A percentile compares a stretch with the other conserved stretches of the same genome.
Conservation (phyloP, 176 grass and related monocot species). For the Oryza australiensis region DNA sequence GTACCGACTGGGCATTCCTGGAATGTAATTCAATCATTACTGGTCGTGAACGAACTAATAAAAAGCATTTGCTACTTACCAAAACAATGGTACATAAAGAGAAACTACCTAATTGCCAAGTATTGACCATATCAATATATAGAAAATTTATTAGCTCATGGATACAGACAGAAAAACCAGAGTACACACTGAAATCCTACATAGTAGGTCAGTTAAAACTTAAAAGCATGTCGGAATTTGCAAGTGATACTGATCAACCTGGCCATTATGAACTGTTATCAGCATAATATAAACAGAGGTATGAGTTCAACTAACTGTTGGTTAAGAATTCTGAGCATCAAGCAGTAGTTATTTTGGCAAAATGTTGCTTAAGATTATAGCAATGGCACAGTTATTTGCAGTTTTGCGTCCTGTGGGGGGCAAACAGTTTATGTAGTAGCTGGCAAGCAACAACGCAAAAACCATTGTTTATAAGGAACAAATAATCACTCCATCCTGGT, state of each 20-base stretch:
- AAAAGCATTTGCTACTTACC: not conserved
- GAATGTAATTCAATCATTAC: slow-evolving; percentile 38
- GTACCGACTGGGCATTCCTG: slow-evolving; percentile 98
- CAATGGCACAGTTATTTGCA: not conserved
- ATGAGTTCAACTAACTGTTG: not conserved
- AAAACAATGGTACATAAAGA: slow-evolving; percentile 7
- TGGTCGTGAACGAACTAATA: not conserved
- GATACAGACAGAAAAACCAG: not conserved
- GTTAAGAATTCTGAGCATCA: not conserved
- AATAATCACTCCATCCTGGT: not conserved
- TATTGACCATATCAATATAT: slow-evolving; percentile 3
- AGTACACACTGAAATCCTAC: not conserved
- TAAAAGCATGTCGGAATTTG: not conserved
- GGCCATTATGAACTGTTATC: not conserved
- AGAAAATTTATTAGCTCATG: not conserved
- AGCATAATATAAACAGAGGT: not conserved
- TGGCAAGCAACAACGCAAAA: not conserved
- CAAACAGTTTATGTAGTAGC: not conserved
- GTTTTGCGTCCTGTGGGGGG: not conserved
- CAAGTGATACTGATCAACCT: not conserved
- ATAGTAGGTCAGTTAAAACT: not conserved
- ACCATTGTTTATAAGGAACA: not conserved
- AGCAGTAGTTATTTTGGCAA: not conserved
- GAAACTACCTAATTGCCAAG: not conserved
- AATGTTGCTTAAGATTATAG: not conserved